These are phyloP conservation scores for Balakata baccata DNA, from an alignment of 345 rosid genomes.

Conservation along the genomic window DNA sequence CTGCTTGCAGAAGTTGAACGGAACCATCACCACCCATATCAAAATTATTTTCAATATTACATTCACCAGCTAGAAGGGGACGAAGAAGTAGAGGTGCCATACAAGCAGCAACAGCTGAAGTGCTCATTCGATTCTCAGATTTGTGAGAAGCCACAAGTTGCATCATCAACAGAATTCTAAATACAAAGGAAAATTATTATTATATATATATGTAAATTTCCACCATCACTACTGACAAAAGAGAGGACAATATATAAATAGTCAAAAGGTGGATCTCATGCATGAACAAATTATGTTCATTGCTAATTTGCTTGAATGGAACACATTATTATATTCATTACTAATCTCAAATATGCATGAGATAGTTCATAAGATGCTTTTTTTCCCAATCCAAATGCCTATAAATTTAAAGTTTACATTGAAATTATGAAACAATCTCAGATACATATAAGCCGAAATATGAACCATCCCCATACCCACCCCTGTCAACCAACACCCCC, in stretches of 20 bases:
- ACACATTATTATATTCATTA: not conserved
- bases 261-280: not conserved
- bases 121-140: slow-evolving; percentile 81
- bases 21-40: slow-evolving; percentile 96
- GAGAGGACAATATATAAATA: slow-evolving; percentile 2
- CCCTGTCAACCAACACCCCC: too few relatives aligned
- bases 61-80: slow-evolving; percentile 93
- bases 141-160: slow-evolving; percentile 74
- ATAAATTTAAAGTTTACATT: not conserved
- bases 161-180: slow-evolving; percentile 94
- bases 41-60: slow-evolving; percentile 86
- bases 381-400: not conserved
- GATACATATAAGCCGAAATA: not conserved
- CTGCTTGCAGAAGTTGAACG: slow-evolving; percentile 90
- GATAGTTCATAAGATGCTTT: not conserved
- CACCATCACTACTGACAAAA: not conserved
- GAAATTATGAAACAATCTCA: not conserved
- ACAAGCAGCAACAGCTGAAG: slow-evolving; percentile 98
- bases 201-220: too few relatives aligned
- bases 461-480: not conserved
- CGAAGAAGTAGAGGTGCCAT: slow-evolving; percentile 99
- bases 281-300: not conserved
- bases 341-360: slow-evolving; percentile 1
- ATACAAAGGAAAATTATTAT: slow-evolving; percentile 23
- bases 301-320: too few relatives aligned